Conservation (phyloP, 2,329 filamentous ascomycete species). For the Diaporthe batatas region DNA sequence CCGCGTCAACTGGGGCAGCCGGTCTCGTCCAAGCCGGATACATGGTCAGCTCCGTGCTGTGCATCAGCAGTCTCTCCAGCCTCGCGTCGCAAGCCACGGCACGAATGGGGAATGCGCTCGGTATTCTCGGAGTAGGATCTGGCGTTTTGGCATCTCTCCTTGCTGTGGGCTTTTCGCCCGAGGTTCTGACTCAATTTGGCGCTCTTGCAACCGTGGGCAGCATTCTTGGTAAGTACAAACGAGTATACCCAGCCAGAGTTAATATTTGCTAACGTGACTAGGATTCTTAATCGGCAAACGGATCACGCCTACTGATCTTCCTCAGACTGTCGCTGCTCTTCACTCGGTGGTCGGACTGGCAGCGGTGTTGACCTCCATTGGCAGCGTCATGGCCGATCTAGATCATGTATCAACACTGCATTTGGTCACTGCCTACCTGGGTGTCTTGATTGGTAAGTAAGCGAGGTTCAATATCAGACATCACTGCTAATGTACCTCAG, state of each 20-base stretch:
- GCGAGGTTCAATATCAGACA: not conserved
- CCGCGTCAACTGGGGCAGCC: constrained; percentile 83
- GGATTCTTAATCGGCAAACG: constrained; percentile 84
- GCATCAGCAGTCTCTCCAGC: constrained; percentile 86
- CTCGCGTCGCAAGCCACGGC: constrained; percentile 87
- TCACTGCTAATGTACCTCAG: constrained; percentile 48
- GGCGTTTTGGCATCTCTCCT: constrained; percentile 86
- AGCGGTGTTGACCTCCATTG: constrained; percentile 89
- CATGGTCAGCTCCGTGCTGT: constrained; percentile 85
- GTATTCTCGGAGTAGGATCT: constrained; percentile 85
- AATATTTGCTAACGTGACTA: constrained; percentile 35
- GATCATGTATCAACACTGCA: constrained; percentile 81
- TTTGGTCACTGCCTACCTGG: constrained; percentile 87
- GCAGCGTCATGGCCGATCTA: constrained; percentile 83
- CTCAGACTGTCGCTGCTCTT: constrained; percentile 89
- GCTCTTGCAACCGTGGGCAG: constrained; percentile 79
- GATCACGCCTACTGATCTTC: constrained; percentile 89
- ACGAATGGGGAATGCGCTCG: constrained; percentile 86
- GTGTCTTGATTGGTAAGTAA: constrained; percentile 79
- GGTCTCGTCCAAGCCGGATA: constrained; percentile 91
- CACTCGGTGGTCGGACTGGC: constrained; percentile 92
- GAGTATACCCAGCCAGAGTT: constrained; percentile 32
- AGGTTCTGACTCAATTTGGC: constrained; percentile 85
- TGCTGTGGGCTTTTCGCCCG: constrained; percentile 83
- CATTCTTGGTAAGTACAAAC: constrained; percentile 63